These are phyloP conservation scores for Suhomyces wounanorum DNA, from an alignment of 1,139 yeast species.

Conservation along the genomic window DNA sequence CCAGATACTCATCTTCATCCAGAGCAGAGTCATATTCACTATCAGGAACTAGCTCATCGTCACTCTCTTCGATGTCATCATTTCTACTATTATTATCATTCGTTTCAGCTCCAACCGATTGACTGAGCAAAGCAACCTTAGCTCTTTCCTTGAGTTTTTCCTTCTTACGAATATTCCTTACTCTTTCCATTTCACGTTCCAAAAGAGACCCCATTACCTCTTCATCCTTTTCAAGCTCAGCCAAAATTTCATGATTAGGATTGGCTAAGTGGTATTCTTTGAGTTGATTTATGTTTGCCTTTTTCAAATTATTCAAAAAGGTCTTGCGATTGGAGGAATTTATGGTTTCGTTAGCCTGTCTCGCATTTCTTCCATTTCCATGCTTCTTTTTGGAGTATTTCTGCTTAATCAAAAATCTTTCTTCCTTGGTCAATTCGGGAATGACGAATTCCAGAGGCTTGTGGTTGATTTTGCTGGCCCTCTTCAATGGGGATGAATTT, in stretches of 20 bases:
- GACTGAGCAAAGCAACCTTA: slow-evolving; percentile 30
- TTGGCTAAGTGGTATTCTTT: slow-evolving; percentile 26
- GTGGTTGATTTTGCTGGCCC: slow-evolving; percentile 22
- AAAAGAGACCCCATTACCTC: slow-evolving; percentile 51
- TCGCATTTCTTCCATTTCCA: slow-evolving; percentile 4
- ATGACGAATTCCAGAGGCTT: slow-evolving; percentile 19
- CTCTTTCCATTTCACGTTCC: slow-evolving; percentile 63
- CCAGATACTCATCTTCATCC: slow-evolving; percentile 22
- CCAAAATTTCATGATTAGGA: slow-evolving; percentile 34
- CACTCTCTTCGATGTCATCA: slow-evolving; percentile 8
- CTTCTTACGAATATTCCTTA: slow-evolving; percentile 50
- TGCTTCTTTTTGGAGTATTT: slow-evolving; percentile 31
- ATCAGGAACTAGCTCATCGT: slow-evolving; percentile 16
- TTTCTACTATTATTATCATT: slow-evolving; percentile 17
- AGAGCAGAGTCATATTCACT: slow-evolving; percentile 28
- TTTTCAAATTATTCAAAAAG: slow-evolving; percentile 25
- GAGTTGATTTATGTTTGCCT: slow-evolving; percentile 41
- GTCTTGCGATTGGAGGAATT: slow-evolving; percentile 6
- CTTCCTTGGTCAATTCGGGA: slow-evolving; percentile 42
- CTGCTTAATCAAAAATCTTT: slow-evolving; percentile 36
- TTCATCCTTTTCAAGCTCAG: slow-evolving; percentile 44
- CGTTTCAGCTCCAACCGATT: slow-evolving; percentile 22
- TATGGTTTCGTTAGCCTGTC: slow-evolving; percentile 5
- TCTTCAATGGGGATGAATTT: slow-evolving; percentile 14
- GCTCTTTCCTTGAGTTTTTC: slow-evolving; percentile 49